Evolutionary conservation across 345 rosid species (phyloP).

Genomic region (Gossypium raimondii): DNA sequence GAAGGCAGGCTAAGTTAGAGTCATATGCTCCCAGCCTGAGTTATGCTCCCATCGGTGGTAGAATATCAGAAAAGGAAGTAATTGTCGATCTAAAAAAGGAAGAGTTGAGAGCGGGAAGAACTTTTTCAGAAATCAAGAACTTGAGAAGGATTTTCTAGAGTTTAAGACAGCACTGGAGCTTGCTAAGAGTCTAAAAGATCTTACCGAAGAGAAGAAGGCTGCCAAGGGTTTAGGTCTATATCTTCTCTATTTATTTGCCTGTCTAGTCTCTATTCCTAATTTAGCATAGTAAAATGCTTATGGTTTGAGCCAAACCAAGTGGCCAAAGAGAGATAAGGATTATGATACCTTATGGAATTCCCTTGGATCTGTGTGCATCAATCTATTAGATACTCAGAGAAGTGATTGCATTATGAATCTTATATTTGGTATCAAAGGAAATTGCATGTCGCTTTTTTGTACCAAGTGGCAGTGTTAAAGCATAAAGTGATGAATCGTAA

Average conservation of each 20-base stretch:
- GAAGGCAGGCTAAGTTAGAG: slow-evolving; percentile 92
- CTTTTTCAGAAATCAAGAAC: slow-evolving; percentile 76
- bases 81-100: slow-evolving; percentile 75
- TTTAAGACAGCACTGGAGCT: slow-evolving; percentile 76
- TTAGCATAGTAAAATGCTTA: background rate
- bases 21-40: slow-evolving; percentile 90
- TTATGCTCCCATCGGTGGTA: slow-evolving; percentile 73
- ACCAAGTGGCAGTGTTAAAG: background rate
- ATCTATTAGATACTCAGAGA: background rate
- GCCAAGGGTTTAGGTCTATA: slow-evolving; percentile 77
- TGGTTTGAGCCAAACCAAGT: slow-evolving; percentile 5
- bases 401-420: background rate
- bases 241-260: background rate
- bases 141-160: slow-evolving; percentile 63
- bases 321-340: background rate
- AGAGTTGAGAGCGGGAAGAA: slow-evolving; percentile 76
- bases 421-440: background rate
- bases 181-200: slow-evolving; percentile 69
- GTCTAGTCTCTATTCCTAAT: background rate
- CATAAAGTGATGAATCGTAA: background rate
- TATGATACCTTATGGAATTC: background rate
- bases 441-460: background rate
- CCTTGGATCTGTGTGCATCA: background rate
- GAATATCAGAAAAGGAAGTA: slow-evolving; percentile 63
- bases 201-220: slow-evolving; percentile 82